Evolutionary conservation across 2,329 filamentous ascomycete species (phyloP), one percentile per base, ranked within the genome.

Genomic region (Fusarium lateritium): DNA sequence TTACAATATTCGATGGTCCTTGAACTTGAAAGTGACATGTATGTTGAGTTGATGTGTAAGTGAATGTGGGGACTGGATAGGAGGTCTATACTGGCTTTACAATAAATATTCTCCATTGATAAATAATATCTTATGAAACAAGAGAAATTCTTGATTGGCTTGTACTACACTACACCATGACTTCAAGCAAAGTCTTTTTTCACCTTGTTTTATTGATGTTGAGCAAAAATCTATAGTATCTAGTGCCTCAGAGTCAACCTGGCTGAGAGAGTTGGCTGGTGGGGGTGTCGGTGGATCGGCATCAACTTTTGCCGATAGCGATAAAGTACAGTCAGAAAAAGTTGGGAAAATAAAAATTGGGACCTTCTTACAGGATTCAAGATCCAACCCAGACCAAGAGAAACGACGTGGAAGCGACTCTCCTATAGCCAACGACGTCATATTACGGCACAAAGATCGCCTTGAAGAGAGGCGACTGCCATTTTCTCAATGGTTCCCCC

Each of bases 401-500:
- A 38, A 56, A 68, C 42, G 44, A 36, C 39, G 33, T 42, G 56
- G n/a, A 43, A 55, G 33, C 46, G 19, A 57, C 22, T 61, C 22
- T 13, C 39, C 22, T 28, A 55, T 39, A 45, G 33, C n/a, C 50
- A 21, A 36, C 40, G 28, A 56, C 64, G 28, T 19, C 13, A 14
- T 9, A 39, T 9, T 8, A 56, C 19, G 55, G 40, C 40, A 54
- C 5, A n/a, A 22, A 15, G 4, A 46, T 24, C 56, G 71, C 61
- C 63, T 61, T 31, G 7, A 9, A 2, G 10, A 49, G n/a, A 60
- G 66, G 66, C 62, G 28, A 54, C 9, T 36, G 33, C 13, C 15
- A n/a, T 19, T 17, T 5, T 46, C 56, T 57, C 68, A 59, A 81
- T 81, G 79, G 73, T 67, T 2, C 72, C 76, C 7, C 73, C 73